Evolutionary conservation across 306 rosid genomes (phyloP), one percentile per base, ranked within the genome.

Genomic region (Hylodesmum podocarpum): DNA sequence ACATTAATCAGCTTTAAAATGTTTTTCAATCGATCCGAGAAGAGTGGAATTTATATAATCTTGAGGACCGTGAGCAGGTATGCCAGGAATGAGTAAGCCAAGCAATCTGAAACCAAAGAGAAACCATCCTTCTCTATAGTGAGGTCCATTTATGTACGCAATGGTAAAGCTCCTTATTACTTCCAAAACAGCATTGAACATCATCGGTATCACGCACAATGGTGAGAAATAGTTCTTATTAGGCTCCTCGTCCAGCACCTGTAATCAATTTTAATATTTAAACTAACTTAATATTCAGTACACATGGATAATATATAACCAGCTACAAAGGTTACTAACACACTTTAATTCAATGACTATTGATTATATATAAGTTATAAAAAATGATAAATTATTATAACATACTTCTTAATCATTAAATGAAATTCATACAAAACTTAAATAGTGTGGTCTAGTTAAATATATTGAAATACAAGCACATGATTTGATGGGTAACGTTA

Each of bases 21-120:
- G 70, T 0, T 19, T 63, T 24, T 82, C 80, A 73, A 85, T 64
- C 44, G 89, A 57, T 33, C 88, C 96, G 31, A 89, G 46, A 10
- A 90, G 81, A 34, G 94, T 89, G 28, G 89, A 63, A 64, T 91
- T 93, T 3, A 91, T 88, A 75, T 93, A 91, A 72, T 93, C 97
- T 24, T 88, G 95, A 8, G 93, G 87, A 81, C 76, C 66, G 18
- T 93, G 96, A 15, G 92, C 91, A 40, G 88, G 40, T 24, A 89
- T 2, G 0, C 96, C 97, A 4, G 93, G 97, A 49, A 88, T 36
- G 0, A 86, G 13, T 40, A 91, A 27, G 36, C 97, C 97, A 8
- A 77, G 1, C 28, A 93, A 0, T 77, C 97, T 89, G 40, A 86
- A 21, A 24, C 44, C 4, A 67, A 83, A 86, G 3, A 89, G 76